A percentile compares a stretch with the other conserved stretches of the same genome.
Conservation (phyloP, 2,329 filamentous ascomycete species). For the Rhynchosporium agropyri region DNA sequence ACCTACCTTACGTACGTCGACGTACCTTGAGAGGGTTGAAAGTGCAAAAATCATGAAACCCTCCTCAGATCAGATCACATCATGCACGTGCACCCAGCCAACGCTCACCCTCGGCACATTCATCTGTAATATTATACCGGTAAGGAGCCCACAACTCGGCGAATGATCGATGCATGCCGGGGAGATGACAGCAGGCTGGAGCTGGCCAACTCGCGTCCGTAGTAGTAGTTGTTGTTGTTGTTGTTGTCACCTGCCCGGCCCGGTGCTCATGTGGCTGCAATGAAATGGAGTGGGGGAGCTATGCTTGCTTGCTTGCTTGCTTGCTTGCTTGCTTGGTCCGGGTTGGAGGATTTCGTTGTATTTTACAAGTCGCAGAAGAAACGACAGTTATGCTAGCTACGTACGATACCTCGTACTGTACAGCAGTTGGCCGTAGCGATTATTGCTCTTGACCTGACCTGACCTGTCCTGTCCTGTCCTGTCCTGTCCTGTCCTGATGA, state of each 20-base stretch:
- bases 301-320: background rate
- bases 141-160: slow-evolving; percentile 4
- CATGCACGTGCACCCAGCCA: too few relatives aligned
- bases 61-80: background rate
- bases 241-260: slow-evolving; percentile 24
- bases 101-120: too few relatives aligned
- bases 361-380: background rate
- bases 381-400: background rate
- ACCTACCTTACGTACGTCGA: too few relatives aligned
- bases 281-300: background rate
- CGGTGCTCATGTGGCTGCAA: slow-evolving; percentile 18
- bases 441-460: too few relatives aligned
- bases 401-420: too few relatives aligned
- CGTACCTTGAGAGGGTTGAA: background rate
- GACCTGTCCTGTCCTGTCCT: too few relatives aligned
- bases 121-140: background rate
- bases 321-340: background rate
- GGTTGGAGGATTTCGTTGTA: too few relatives aligned
- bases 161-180: slow-evolving; percentile 22
- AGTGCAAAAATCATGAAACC: slow-evolving; percentile 16
- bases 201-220: slow-evolving; percentile 5
- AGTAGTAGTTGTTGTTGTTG: too few relatives aligned
- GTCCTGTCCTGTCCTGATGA: too few relatives aligned
- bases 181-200: slow-evolving; percentile 16
- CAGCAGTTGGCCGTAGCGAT: too few relatives aligned